Conservation (phyloP, 2,329 filamentous ascomycete species). For the Sarocladium brachiariae region DNA sequence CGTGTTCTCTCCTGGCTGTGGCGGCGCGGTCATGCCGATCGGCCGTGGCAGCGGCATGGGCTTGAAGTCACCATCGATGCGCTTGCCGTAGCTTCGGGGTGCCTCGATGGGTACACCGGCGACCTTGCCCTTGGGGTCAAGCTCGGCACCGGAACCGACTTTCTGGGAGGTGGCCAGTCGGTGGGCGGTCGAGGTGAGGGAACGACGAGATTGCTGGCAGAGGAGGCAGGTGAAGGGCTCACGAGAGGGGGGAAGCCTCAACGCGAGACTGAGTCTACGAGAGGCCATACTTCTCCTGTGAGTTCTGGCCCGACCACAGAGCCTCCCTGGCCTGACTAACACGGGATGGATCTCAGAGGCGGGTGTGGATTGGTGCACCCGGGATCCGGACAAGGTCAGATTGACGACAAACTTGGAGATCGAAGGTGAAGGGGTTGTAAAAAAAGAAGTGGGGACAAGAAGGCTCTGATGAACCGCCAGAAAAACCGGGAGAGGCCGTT, state of each 20-base stretch:
- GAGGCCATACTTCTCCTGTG: too few relatives aligned
- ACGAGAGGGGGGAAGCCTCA: neutral
- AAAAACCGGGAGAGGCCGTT: too few relatives aligned
- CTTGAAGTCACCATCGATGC: constrained; percentile 43
- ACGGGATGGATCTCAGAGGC: too few relatives aligned
- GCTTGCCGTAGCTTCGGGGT: constrained; percentile 53
- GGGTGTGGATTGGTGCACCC: too few relatives aligned
- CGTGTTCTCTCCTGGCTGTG: constrained; percentile 71
- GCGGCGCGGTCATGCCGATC: constrained; percentile 73
- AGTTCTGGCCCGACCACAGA: too few relatives aligned
- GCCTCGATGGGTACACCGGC: constrained; percentile 47
- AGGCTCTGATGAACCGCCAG: too few relatives aligned
- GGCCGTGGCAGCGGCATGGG: constrained; percentile 61
- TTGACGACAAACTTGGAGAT: neutral
- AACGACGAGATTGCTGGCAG: constrained; percentile 42
- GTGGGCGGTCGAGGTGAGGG: constrained; percentile 38
- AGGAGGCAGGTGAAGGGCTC: constrained; percentile 34
- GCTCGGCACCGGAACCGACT: constrained; percentile 27
- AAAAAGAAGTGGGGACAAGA: constrained; percentile 1
- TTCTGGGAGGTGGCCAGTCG: constrained; percentile 23
- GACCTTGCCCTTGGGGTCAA: constrained; percentile 31
- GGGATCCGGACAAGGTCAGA: neutral
- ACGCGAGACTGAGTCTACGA: neutral
- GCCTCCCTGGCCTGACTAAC: too few relatives aligned
- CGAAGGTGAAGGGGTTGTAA: neutral